phyloP scores from a whole-genome alignment of 129 eudicot species.

The Heracleum sosnowskyi region DNA sequence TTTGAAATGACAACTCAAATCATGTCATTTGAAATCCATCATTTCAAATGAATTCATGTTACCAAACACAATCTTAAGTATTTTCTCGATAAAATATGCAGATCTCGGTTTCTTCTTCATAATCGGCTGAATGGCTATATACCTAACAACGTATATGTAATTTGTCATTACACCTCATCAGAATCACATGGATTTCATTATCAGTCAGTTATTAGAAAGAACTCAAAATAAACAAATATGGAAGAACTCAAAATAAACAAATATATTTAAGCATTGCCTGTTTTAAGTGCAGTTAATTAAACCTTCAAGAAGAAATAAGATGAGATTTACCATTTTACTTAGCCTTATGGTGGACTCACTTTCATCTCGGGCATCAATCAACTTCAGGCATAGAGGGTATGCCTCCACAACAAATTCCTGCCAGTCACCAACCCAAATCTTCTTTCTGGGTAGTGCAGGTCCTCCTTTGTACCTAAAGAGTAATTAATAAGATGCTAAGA shows the following conservation, averaged over 20 bases:
- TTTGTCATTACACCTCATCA: not conserved
- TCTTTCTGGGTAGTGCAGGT: too few species aligned
- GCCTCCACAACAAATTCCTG: too few species aligned
- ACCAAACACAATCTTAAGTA: too few species aligned
- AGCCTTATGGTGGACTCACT: slow-evolving; percentile 46
- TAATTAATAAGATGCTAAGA: too few species aligned
- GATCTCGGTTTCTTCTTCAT: not conserved
- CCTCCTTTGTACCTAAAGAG: too few species aligned
- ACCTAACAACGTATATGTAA: not conserved
- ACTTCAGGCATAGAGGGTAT: too few species aligned
- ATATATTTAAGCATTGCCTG: not conserved
- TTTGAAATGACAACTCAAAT: too few species aligned
- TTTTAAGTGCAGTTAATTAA: not conserved
- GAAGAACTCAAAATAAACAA: too few species aligned
- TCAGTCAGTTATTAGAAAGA: not conserved
- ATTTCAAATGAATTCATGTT: too few species aligned
- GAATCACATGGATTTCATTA: not conserved
- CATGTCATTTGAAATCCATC: too few species aligned
- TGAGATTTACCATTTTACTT: slow-evolving; percentile 62
- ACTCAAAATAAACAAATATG: not conserved
- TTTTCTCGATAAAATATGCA: not conserved
- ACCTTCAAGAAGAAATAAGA: not conserved
- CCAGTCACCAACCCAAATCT: too few species aligned
- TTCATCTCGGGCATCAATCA: too few species aligned
- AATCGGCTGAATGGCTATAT: not conserved